phyloP scores from a whole-genome alignment of 2,329 filamentous ascomycete genomes.

The Xylaria sp. region DNA sequence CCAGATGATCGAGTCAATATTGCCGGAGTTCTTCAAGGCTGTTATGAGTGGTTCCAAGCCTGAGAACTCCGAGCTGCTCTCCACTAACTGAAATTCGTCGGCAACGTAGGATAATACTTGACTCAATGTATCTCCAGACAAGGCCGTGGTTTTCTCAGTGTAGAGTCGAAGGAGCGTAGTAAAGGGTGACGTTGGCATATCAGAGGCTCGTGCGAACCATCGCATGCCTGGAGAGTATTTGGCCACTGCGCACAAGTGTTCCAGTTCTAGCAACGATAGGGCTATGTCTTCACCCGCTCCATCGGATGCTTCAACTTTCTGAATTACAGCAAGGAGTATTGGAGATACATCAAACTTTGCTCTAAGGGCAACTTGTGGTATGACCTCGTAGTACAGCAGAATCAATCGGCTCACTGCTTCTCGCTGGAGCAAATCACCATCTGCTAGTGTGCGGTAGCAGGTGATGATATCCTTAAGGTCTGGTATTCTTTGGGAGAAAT shows the following conservation, averaged over 20 bases:
- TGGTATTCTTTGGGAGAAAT: conserved; percentile 82
- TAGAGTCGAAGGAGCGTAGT: conserved; percentile 73
- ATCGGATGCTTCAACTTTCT: conserved; percentile 65
- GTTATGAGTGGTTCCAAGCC: conserved; percentile 60
- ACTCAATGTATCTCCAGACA: conserved; percentile 63
- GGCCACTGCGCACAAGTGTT: conserved; percentile 83
- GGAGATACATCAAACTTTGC: conserved; percentile 90
- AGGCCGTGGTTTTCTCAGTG: conserved; percentile 58
- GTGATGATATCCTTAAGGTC: conserved; percentile 82
- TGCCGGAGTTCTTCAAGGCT: conserved; percentile 50
- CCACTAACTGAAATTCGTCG: conserved; percentile 73
- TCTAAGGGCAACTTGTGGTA: conserved; percentile 81
- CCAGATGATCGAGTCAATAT: conserved; percentile 60
- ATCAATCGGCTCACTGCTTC: conserved; percentile 83
- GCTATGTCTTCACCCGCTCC: conserved; percentile 61
- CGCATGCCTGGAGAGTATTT: conserved; percentile 83
- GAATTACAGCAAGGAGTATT: conserved; percentile 75
- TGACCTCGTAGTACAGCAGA: conserved; percentile 83
- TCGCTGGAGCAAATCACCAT: conserved; percentile 77
- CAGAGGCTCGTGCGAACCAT: conserved; percentile 84
- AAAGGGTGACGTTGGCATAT: conserved; percentile 74
- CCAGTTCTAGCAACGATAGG: conserved; percentile 76
- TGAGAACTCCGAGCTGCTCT: conserved; percentile 54
- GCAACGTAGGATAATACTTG: conserved; percentile 69
- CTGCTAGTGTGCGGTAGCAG: conserved; percentile 74